These are phyloP conservation scores for Cryptosporidium viatorum DNA, from an alignment of 169 alveolate species.

Conservation along the genomic window DNA sequence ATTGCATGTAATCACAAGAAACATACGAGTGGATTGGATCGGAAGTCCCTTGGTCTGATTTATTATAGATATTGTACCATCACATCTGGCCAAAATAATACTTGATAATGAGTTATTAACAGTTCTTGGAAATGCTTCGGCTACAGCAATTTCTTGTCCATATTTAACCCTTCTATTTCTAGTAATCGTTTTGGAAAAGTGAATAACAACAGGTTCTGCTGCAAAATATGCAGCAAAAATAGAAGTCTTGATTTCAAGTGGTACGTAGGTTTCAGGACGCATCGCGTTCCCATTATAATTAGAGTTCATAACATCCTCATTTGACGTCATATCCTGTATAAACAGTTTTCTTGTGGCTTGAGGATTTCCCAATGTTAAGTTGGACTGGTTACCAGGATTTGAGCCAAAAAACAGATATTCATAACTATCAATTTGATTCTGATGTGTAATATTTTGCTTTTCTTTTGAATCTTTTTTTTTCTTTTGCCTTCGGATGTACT, in stretches of 20 bases:
- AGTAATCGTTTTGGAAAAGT: constrained; percentile 55
- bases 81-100: constrained; percentile 65
- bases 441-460: not conserved
- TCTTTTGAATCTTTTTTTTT: constrained; percentile 9
- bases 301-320: not conserved
- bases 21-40: constrained; percentile 59
- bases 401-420: constrained; percentile 53
- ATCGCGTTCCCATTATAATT: not conserved
- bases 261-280: constrained; percentile 50
- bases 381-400: not conserved
- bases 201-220: constrained; percentile 55
- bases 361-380: not conserved
- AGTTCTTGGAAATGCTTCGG: constrained; percentile 43
- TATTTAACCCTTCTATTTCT: constrained; percentile 67
- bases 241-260: constrained; percentile 52
- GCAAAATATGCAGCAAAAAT: constrained; percentile 73
- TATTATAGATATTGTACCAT: constrained; percentile 69
- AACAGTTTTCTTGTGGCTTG: not conserved
- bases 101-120: constrained; percentile 16
- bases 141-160: constrained; percentile 71
- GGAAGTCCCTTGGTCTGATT: constrained; percentile 70
- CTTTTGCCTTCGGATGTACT: constrained; percentile 18
- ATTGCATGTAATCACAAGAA: constrained; percentile 70
- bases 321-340: not conserved
- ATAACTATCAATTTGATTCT: not conserved